Base-by-base conservation (phyloP, 257 asterid species). In the Dorcoceras hygrometricum region DNA sequence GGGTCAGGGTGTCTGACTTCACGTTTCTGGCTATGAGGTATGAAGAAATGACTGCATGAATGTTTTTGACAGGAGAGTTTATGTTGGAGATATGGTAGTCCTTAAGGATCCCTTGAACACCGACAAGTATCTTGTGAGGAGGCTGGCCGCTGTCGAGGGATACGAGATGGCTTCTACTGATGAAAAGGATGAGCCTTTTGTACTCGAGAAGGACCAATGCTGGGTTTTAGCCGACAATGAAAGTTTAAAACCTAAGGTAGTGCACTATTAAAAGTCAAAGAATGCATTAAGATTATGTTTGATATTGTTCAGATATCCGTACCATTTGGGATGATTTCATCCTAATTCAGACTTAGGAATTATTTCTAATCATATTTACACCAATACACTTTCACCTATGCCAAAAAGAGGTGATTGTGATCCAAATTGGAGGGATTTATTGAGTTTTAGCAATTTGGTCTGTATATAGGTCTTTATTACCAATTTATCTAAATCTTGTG, bases 221-320 rank as follows among this genome's bases (percentile, higher is more conserved):
- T 92, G 98, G 98, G 95, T 92, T 54, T 70, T 87, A 79, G 87
- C 87, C 53, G 97, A 92, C 77, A 92, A 87, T 59, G 79, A 83
- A 59, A 71, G 65, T 43, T 63, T 86, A 65, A 88, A 86, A 73
- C 90, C 95, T 24, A 79, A 83, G 93, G 97, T 92, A 72, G n/a
- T 58, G 23, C 57, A 11, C 27, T 57, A 64, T 34, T 26, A 23
- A 68, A 72, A 71, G 59, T 51, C 28, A 3, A 69, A 24, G 5
- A 43, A 14, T 43, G 19, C 6, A 43, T 43, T 34, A 3, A 6
- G 51, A 12, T 43, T 43, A 43, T n/a, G 14, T 43, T 43, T 43
- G 51, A 43, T 43, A 43, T 14, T 39, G 50, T 39, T 39, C 10
- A 39, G n/a, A 39, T 39, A 10, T 11, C 10, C 18, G 4, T 10